Conservation (phyloP, 1,284 basidiomycete species). For the Schizopora paradoxa region DNA sequence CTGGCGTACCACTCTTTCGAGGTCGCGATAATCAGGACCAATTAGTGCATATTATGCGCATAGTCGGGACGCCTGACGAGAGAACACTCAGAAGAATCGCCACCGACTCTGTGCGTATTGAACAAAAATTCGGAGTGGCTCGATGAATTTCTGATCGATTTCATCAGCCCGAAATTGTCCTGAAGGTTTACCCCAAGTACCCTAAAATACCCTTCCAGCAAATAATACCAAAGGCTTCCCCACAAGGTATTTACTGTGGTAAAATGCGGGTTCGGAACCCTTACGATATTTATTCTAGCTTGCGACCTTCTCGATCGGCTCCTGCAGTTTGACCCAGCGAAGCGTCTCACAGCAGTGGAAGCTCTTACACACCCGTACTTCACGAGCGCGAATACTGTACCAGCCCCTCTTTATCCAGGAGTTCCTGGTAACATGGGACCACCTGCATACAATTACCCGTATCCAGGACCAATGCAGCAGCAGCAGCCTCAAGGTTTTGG, state of each 20-base stretch:
- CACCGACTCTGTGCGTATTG: constrained; percentile 75
- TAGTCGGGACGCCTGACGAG: constrained; percentile 94
- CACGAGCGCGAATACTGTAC: constrained; percentile 41
- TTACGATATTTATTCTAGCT: constrained; percentile 41
- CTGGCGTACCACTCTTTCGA: constrained; percentile 94
- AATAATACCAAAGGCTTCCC: constrained; percentile 88
- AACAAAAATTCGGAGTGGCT: constrained; percentile 5
- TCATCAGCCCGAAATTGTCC: constrained; percentile 80
- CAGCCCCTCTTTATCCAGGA: constrained; percentile 38
- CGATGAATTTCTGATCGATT: constrained; percentile 14
- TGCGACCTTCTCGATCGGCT: constrained; percentile 93
- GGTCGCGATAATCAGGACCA: constrained; percentile 98
- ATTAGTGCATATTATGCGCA: constrained; percentile 94
- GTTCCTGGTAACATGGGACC: constrained; percentile 58
- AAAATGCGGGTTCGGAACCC: not conserved
- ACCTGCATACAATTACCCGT: constrained; percentile 64
- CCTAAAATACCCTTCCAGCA: constrained; percentile 87
- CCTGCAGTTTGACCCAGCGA: constrained; percentile 93
- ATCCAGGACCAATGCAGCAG: constrained; percentile 41
- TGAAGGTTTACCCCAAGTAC: constrained; percentile 87
- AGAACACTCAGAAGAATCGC: constrained; percentile 85
- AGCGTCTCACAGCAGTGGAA: constrained; percentile 89
- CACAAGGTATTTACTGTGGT: constrained; percentile 53
- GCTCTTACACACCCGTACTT: constrained; percentile 95
- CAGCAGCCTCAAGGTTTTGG: constrained; percentile 33